phyloP scores from a whole-genome alignment of 352 stramenopile species.

The Aphanomyces invadans region DNA sequence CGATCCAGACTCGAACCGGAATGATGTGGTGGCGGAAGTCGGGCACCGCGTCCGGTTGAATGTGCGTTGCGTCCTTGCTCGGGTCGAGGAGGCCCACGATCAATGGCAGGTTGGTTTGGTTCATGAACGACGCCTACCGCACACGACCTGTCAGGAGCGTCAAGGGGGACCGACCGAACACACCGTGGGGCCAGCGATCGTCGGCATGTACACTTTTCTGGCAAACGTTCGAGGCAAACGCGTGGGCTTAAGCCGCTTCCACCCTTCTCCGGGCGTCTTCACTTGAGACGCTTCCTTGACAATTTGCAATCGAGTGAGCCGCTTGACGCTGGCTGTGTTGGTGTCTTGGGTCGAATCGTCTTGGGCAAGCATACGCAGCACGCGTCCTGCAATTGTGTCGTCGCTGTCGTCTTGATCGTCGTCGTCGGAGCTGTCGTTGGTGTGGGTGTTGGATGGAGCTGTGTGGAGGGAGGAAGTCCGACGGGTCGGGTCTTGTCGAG shows the following conservation, averaged over 20 bases:
- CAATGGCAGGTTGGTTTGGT: slow-evolving; percentile 53
- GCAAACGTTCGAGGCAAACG: slow-evolving; percentile 54
- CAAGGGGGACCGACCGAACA: not conserved
- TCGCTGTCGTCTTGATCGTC: slow-evolving; percentile 27
- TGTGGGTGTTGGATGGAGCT: no score
- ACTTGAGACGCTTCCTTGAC: slow-evolving; percentile 23
- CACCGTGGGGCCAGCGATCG: slow-evolving; percentile 50
- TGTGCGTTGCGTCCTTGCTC: slow-evolving; percentile 47
- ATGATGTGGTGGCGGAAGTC: slow-evolving; percentile 55
- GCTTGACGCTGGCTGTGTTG: slow-evolving; percentile 39
- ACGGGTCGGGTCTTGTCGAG: not conserved
- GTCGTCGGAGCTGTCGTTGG: slow-evolving; percentile 14
- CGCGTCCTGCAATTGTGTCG: slow-evolving; percentile 34
- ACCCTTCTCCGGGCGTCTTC: slow-evolving; percentile 44
- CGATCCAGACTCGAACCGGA: slow-evolving; percentile 23
- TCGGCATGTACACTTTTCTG: slow-evolving; percentile 42
- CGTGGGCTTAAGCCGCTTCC: slow-evolving; percentile 59
- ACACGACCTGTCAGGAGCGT: not conserved
- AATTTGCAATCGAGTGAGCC: slow-evolving; percentile 57
- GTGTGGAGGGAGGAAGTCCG: no score
- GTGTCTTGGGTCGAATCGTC: slow-evolving; percentile 37
- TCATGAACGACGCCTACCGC: slow-evolving; percentile 34
- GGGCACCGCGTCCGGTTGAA: slow-evolving; percentile 48
- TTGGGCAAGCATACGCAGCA: slow-evolving; percentile 41
- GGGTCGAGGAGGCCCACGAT: slow-evolving; percentile 66